A percentile compares a stretch with the other conserved stretches of the same genome.
Evolutionary conservation across 2,329 filamentous ascomycete species (phyloP).

Genomic region (Cadophora sp.): DNA sequence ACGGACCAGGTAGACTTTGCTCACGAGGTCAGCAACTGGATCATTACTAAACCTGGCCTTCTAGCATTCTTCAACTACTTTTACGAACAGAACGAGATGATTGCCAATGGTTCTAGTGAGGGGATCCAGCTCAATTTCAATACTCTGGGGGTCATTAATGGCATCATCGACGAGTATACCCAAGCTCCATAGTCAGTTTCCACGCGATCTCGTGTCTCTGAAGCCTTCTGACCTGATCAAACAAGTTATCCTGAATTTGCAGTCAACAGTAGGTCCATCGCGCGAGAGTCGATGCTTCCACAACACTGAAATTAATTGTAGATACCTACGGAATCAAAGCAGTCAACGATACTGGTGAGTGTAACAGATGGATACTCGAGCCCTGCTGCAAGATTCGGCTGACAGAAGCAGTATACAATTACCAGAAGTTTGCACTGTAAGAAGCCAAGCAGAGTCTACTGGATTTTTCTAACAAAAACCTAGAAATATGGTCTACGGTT

Average conservation of each 20-base stretch:
- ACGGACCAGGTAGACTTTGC: constrained; percentile 55
- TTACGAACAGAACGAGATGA: constrained; percentile 65
- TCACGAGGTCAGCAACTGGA: neutral
- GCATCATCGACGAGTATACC: constrained; percentile 66
- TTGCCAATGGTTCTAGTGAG: constrained; percentile 55
- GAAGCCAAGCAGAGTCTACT: neutral
- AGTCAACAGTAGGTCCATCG: constrained; percentile 50
- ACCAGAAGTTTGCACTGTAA: constrained; percentile 56
- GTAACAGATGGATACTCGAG: neutral
- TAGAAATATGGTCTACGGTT: constrained; percentile 47
- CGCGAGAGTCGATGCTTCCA: neutral
- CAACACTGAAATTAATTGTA: constrained; percentile 9
- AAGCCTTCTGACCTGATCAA: neutral
- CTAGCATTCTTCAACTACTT: constrained; percentile 60
- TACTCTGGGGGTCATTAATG: constrained; percentile 72
- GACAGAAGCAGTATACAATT: constrained; percentile 54
- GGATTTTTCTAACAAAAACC: neutral
- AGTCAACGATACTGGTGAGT: constrained; percentile 36
- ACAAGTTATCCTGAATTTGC: constrained; percentile 43
- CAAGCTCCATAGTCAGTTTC: constrained; percentile 50
- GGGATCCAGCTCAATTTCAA: constrained; percentile 63
- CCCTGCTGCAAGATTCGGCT: neutral
- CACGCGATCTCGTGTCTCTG: neutral
- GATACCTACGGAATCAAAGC: constrained; percentile 50
- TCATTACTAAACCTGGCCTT: neutral